These are phyloP conservation scores for Sporopachydermia cereana DNA, from an alignment of 1,139 yeast species.

Conservation along the genomic window DNA sequence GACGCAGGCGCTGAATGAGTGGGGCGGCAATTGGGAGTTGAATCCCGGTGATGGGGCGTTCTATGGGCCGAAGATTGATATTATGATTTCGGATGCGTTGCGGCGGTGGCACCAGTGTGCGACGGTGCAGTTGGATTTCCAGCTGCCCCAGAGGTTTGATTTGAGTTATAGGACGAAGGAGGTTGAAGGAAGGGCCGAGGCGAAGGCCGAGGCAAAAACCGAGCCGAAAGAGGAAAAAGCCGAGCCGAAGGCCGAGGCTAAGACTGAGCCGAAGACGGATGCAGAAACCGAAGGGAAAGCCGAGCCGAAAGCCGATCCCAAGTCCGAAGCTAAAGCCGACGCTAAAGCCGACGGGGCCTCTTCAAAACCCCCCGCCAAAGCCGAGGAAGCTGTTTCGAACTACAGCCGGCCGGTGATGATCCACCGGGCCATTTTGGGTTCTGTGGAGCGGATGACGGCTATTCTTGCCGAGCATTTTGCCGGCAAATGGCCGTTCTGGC, in stretches of 20 bases:
- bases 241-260: slow-evolving; percentile 11
- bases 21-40: slow-evolving; percentile 79
- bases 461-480: slow-evolving; percentile 93
- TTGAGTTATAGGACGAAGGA: slow-evolving; percentile 74
- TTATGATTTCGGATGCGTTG: slow-evolving; percentile 82
- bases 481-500: slow-evolving; percentile 99
- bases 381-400: slow-evolving; percentile 24
- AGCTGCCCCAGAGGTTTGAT: slow-evolving; percentile 83
- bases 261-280: slow-evolving; percentile 59
- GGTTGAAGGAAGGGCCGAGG: slow-evolving; percentile 25
- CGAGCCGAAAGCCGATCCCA: no score
- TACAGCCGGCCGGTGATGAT: slow-evolving; percentile 84
- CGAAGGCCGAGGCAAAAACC: no score
- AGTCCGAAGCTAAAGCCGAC: no score
- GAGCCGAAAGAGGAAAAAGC: no score
- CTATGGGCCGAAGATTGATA: slow-evolving; percentile 97
- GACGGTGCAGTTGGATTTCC: slow-evolving; percentile 95
- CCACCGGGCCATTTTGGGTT: slow-evolving; percentile 95
- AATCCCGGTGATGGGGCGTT: slow-evolving; percentile 98
- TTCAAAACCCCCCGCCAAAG: slow-evolving; percentile 15
- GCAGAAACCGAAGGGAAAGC: slow-evolving; percentile 22
- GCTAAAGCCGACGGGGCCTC: slow-evolving; percentile 11
- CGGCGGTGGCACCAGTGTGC: slow-evolving; percentile 97
- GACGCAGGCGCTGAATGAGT: slow-evolving; percentile 59
- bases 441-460: slow-evolving; percentile 97